These are phyloP conservation scores for Neofusicoccum parvum DNA, from an alignment of 2,329 filamentous ascomycete species.

Conservation along the genomic window DNA sequence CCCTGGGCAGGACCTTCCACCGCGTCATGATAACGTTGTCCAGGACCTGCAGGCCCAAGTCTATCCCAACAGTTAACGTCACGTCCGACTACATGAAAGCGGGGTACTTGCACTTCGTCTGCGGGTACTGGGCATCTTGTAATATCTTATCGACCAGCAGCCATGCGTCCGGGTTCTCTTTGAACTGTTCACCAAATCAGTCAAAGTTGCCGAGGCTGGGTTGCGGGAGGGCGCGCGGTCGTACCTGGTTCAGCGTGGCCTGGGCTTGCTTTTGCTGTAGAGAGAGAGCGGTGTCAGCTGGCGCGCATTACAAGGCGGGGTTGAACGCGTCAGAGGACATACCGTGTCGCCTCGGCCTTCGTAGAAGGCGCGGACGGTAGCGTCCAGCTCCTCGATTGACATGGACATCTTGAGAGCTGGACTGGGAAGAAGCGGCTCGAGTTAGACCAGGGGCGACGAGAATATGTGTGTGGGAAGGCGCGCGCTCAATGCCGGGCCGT, in stretches of 20 bases:
- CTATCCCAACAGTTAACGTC: constrained; percentile 49
- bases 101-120: constrained; percentile 85
- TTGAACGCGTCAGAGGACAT: constrained; percentile 42
- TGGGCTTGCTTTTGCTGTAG: constrained; percentile 93
- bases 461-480: constrained; percentile 8
- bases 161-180: constrained; percentile 98
- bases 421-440: constrained; percentile 11
- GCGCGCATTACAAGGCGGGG: neutral
- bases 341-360: constrained; percentile 94
- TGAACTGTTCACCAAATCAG: constrained; percentile 67
- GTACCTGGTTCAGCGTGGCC: constrained; percentile 87
- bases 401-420: constrained; percentile 56
- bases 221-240: constrained; percentile 30
- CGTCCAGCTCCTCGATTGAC: constrained; percentile 93
- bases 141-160: constrained; percentile 96
- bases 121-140: constrained; percentile 85
- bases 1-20: constrained; percentile 96
- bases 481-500: constrained; percentile 19
- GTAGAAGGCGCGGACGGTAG: constrained; percentile 94
- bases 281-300: constrained; percentile 38
- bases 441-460: neutral
- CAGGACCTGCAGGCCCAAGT: constrained; percentile 91
- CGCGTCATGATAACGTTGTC: constrained; percentile 98
- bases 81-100: neutral
- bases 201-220: constrained; percentile 15